Evolutionary conservation across 2,329 filamentous ascomycete species (phyloP).

Genomic region (Colletotrichum sojae): DNA sequence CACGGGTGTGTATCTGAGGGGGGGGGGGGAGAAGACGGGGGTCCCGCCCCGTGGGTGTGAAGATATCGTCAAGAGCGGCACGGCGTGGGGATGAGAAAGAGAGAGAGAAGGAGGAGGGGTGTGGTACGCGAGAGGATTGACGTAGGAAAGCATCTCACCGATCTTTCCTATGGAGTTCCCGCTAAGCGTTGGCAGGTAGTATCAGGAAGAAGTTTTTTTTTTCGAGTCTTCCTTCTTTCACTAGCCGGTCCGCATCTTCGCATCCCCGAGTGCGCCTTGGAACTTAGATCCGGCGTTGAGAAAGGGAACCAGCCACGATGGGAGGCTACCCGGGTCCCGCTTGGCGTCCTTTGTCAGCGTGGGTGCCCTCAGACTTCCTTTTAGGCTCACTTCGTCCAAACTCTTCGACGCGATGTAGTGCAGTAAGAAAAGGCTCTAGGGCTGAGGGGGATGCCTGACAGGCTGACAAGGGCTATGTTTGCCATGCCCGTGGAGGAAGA

Average conservation of each 20-base stretch:
- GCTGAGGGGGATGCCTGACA: background rate
- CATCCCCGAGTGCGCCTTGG: background rate
- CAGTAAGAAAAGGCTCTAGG: background rate
- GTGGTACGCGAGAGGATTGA: background rate
- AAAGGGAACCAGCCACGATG: background rate
- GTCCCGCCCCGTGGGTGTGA: slow-evolving; percentile 30
- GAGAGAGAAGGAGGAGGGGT: background rate
- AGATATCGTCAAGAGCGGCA: slow-evolving; percentile 14
- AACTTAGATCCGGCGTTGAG: too few species aligned
- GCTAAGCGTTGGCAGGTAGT: background rate
- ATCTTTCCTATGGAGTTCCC: background rate
- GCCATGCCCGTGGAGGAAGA: too few species aligned
- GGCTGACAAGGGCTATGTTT: too few species aligned
- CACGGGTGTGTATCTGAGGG: slow-evolving; percentile 11
- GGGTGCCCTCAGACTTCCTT: background rate
- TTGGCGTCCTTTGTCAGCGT: background rate
- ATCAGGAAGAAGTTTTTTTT: background rate
- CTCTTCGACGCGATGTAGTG: slow-evolving; percentile 3
- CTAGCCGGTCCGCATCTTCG: background rate
- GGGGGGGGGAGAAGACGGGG: background rate
- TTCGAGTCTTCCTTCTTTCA: background rate
- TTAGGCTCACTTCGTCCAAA: slow-evolving; percentile 3
- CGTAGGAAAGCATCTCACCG: slow-evolving; percentile 6
- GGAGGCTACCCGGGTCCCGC: background rate
- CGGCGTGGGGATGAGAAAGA: background rate